phyloP scores from a whole-genome alignment of 2,329 filamentous ascomycete species.

The Ascocoryne sarcoides region DNA sequence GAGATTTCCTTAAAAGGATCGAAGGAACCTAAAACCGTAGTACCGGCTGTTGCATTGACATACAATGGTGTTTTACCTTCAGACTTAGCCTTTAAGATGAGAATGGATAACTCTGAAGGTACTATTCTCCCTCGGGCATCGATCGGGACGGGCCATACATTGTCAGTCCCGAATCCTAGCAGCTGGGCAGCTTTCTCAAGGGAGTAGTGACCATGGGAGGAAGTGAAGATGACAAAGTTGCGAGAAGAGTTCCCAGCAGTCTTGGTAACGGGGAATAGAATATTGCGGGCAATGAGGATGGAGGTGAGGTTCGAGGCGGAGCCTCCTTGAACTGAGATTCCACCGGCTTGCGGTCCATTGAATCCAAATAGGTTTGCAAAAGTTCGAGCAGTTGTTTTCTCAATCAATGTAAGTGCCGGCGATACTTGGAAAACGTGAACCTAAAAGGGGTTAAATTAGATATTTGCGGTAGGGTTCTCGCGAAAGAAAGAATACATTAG shows the following conservation, averaged over 20 bases:
- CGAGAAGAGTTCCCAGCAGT: constrained; percentile 54
- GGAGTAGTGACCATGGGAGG: constrained; percentile 84
- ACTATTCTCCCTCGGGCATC: constrained; percentile 67
- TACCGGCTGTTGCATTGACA: constrained; percentile 91
- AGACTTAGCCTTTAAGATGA: constrained; percentile 51
- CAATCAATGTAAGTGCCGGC: constrained; percentile 76
- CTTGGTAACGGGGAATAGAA: constrained; percentile 72
- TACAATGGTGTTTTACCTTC: constrained; percentile 80
- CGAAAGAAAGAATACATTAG: constrained; percentile 52
- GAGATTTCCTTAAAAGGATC: constrained; percentile 69
- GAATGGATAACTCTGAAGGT: constrained; percentile 51
- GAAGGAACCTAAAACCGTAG: constrained; percentile 84
- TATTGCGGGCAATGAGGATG: constrained; percentile 81
- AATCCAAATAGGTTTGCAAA: constrained; percentile 75
- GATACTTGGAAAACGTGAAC: constrained; percentile 92
- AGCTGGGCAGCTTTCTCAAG: constrained; percentile 92
- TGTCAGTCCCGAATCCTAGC: constrained; percentile 68
- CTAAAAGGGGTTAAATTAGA: constrained; percentile 30
- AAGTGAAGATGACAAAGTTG: constrained; percentile 79
- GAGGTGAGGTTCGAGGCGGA: constrained; percentile 78
- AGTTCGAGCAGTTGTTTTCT: constrained; percentile 68
- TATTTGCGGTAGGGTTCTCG: background rate
- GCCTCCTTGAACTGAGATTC: constrained; percentile 67
- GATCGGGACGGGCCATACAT: constrained; percentile 67
- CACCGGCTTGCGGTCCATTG: constrained; percentile 55